phyloP scores from a whole-genome alignment of 2,329 filamentous ascomycete genomes.

The Fusarium nelsonii region DNA sequence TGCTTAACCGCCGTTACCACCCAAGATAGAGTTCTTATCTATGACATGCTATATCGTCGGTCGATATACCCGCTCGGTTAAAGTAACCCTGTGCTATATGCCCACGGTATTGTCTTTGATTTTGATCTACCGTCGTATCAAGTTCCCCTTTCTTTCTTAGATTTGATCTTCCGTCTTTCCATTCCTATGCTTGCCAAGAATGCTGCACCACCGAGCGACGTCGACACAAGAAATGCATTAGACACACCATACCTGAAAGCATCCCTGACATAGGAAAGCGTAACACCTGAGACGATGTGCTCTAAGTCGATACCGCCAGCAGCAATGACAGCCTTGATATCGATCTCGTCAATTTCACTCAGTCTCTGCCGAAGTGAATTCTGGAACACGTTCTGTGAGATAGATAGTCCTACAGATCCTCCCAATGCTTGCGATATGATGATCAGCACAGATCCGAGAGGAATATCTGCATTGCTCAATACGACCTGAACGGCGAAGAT shows the following conservation, averaged over 20 bases:
- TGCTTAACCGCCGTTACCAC: neutral
- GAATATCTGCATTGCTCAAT: constrained; percentile 55
- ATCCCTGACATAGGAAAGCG: constrained; percentile 24
- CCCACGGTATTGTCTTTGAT: neutral
- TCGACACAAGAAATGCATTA: constrained; percentile 40
- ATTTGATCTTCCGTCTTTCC: constrained; percentile 33
- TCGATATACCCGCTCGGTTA: constrained; percentile 2
- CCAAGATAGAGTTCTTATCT: neutral
- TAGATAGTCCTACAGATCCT: constrained; percentile 48
- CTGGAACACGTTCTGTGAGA: constrained; percentile 43
- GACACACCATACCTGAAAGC: constrained; percentile 35
- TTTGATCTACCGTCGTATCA: neutral
- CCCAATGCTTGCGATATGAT: constrained; percentile 61
- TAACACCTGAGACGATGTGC: constrained; percentile 13
- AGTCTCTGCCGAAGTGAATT: constrained; percentile 22
- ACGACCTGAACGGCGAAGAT: constrained; percentile 60
- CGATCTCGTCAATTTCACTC: constrained; percentile 10
- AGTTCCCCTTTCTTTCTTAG: constrained; percentile 15
- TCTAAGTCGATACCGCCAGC: constrained; percentile 32
- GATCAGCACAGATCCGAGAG: constrained; percentile 57
- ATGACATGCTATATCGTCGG: constrained; percentile 4
- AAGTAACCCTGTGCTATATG: neutral
- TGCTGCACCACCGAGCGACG: constrained; percentile 29
- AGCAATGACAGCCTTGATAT: constrained; percentile 27
- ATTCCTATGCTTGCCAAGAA: constrained; percentile 40